Evolutionary conservation across 148 eudicot genomes (phyloP), one percentile per base, ranked within the genome.

Genomic region (Fallopia convolvulus): DNA sequence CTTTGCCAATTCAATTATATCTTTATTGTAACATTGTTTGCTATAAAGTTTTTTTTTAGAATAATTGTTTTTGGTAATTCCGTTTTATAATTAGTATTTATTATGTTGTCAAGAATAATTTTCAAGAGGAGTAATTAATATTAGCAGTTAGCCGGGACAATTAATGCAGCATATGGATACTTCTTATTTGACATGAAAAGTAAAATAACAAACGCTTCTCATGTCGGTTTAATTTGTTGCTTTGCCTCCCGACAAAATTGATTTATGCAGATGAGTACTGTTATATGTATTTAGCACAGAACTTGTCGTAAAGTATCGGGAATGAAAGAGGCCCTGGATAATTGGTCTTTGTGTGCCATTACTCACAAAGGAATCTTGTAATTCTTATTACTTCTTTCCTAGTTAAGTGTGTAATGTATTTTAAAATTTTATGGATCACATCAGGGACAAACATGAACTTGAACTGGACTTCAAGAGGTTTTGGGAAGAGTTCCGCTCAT

Each of bases 401-500:
- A 4, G 21, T 42, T 4, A 44, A 42, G 7, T 48, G 18, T 48
- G 41, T 72, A 21, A 23, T 48, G 33, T 73, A 44, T 42, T 8
- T 13, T 3, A 15, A 46, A 20, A 58, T 4, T n/a, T 71, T 41
- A 68, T 72, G 39, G 49, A 15, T 79, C 63, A 26, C 71, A 77
- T 68, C 88, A 93, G 98, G 82, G 90, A 89, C 83, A 91, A 84
- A 81, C 84, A 91, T 88, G 97, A 96, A 79, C 77, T 96, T 85
- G 99, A 96, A 82, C 81, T 87, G 90, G 98, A 91, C 84, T 96
- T 96, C 81, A 96, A 88, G 89, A 93, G 94, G 86, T 85, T 85
- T 68, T 96, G 99, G 99, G 99, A 96, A 81, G 97, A 91, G 78
- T 96, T 96, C 72, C 94, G 98, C 70, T 89, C 97, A 68, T 96